Percentiles rank a stretch among this genome's conserved stretches.
These are phyloP conservation scores for Fusarium dlaminii DNA, from an alignment of 2,329 filamentous ascomycete genomes.

Conservation along the genomic window DNA sequence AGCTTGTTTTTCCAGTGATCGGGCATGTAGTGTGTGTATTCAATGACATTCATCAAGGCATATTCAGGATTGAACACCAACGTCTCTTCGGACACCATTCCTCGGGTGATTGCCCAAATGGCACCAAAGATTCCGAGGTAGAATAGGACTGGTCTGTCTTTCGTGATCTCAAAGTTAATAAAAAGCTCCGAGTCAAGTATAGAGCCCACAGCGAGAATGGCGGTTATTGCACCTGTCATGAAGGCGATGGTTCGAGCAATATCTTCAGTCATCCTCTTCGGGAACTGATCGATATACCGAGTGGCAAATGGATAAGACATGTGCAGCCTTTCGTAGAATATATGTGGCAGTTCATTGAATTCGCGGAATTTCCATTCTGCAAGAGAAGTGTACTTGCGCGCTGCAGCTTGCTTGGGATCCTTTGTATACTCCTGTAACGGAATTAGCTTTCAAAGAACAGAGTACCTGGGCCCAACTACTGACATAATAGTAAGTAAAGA, in stretches of 20 bases:
- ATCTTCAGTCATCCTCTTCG: constrained; percentile 92
- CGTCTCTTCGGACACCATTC: constrained; percentile 87
- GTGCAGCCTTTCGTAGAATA: constrained; percentile 88
- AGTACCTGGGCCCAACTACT: constrained; percentile 41
- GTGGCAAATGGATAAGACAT: constrained; percentile 96
- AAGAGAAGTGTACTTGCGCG: constrained; percentile 86
- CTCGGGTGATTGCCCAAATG: constrained; percentile 84
- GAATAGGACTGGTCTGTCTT: constrained; percentile 88
- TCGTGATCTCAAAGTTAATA: constrained; percentile 89
- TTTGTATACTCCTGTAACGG: constrained; percentile 84
- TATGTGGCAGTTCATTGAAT: constrained; percentile 94
- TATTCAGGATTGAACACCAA: constrained; percentile 92
- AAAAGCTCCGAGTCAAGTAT: constrained; percentile 92
- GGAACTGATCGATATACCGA: constrained; percentile 94
- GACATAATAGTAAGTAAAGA: constrained; percentile 94
- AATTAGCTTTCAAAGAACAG: neutral
- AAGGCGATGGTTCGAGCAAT: constrained; percentile 87
- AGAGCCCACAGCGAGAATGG: constrained; percentile 84
- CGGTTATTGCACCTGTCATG: constrained; percentile 84
- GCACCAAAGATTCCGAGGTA: constrained; percentile 86
- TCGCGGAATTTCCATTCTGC: constrained; percentile 99
- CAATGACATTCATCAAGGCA: constrained; percentile 86
- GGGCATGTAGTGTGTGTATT: constrained; percentile 92
- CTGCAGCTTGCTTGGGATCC: constrained; percentile 85
- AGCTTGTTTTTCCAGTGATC: constrained; percentile 87